These are phyloP conservation scores for Cerrena zonata DNA, from an alignment of 1,284 basidiomycete species.

Conservation along the genomic window DNA sequence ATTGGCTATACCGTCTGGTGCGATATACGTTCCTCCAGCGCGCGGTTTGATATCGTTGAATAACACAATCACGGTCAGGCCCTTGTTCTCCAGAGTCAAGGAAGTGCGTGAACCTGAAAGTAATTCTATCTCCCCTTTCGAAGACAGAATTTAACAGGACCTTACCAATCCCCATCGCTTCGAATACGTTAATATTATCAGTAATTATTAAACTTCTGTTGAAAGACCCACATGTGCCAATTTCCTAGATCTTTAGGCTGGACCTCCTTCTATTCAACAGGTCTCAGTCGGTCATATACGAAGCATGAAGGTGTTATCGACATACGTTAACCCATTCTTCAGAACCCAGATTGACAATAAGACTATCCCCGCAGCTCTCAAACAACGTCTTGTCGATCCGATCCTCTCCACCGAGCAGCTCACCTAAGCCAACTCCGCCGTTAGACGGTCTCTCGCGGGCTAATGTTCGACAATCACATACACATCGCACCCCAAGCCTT, in stretches of 20 bases:
- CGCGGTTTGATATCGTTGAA: slow-evolving; percentile 30
- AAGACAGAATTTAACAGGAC: not conserved
- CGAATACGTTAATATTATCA: not conserved
- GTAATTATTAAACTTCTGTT: not conserved
- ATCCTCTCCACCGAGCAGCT: slow-evolving; percentile 32
- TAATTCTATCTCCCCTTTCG: not conserved
- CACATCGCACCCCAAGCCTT: slow-evolving; percentile 33
- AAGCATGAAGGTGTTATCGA: no score
- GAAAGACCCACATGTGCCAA: slow-evolving; percentile 29
- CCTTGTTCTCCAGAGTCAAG: slow-evolving; percentile 36
- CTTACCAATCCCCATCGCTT: slow-evolving; percentile 30
- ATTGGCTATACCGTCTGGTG: slow-evolving; percentile 31
- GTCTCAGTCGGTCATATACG: not conserved
- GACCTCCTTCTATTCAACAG: slow-evolving; percentile 18
- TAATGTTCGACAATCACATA: slow-evolving; percentile 9
- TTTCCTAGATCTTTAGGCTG: slow-evolving; percentile 29
- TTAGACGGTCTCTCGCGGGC: not conserved
- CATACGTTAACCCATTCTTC: slow-evolving; percentile 27
- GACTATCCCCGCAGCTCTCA: slow-evolving; percentile 30
- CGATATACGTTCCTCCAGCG: slow-evolving; percentile 32
- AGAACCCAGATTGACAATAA: slow-evolving; percentile 31
- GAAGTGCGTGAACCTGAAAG: slow-evolving; percentile 27
- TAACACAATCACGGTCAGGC: slow-evolving; percentile 30
- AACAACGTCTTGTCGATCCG: slow-evolving; percentile 28
- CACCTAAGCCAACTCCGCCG: slow-evolving; percentile 23